These are phyloP conservation scores for Candida boidinii DNA, from an alignment of 805 yeast genomes.

Conservation along the genomic window DNA sequence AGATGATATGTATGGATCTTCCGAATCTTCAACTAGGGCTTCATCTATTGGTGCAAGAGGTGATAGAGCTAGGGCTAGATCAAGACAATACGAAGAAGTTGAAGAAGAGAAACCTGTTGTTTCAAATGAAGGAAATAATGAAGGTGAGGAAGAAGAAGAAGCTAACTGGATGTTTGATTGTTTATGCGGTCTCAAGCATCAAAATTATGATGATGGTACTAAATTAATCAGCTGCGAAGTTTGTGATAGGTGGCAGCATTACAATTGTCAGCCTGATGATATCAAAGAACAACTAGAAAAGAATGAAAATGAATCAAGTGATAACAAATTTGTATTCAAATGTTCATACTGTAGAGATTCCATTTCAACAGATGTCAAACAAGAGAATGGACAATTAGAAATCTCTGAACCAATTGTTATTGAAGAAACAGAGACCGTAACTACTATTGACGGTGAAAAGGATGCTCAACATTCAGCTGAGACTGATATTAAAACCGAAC, in stretches of 20 bases:
- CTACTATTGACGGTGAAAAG: too few species aligned
- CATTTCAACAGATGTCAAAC: constrained; percentile 6
- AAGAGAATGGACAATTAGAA: constrained; percentile 17
- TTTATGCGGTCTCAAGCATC: constrained; percentile 26
- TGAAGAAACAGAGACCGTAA: constrained; percentile 11
- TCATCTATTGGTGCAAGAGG: constrained; percentile 27
- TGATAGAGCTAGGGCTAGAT: constrained; percentile 18
- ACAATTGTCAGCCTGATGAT: constrained; percentile 22
- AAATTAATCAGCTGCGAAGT: constrained; percentile 26
- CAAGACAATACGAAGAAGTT: neutral
- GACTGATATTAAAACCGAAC: too few species aligned
- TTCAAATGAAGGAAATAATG: neutral
- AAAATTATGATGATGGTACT: constrained; percentile 30
- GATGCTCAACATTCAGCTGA: too few species aligned
- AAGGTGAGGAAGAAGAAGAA: constrained; percentile 4
- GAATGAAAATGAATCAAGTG: constrained; percentile 19
- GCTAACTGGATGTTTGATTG: constrained; percentile 33
- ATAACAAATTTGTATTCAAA: too few species aligned
- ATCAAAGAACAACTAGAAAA: constrained; percentile 21
- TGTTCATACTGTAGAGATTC: constrained; percentile 34
- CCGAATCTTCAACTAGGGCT: constrained; percentile 15
- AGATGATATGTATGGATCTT: constrained; percentile 19
- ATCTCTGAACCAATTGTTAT: constrained; percentile 18
- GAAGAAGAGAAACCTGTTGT: constrained; percentile 1
- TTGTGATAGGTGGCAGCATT: constrained; percentile 33